Evolutionary conservation across 345 rosid species (phyloP).

Genomic region (Brassica rapa): DNA sequence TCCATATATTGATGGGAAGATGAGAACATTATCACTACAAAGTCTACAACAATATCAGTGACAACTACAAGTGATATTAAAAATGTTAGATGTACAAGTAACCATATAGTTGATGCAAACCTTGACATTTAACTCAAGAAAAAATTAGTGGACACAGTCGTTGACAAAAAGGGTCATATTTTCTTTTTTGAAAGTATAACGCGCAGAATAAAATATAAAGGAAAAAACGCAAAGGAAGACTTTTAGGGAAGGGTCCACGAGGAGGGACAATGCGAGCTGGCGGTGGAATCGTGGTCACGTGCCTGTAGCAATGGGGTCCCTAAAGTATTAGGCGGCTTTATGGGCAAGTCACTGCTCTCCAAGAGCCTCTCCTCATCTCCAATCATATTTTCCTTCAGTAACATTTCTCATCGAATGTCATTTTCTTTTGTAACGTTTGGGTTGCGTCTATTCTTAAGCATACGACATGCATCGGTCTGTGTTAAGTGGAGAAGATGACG

Average conservation of each 20-base stretch:
- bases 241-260: constrained; percentile 29
- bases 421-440: background rate
- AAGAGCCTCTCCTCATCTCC: background rate
- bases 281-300: constrained; percentile 40
- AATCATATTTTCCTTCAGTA: background rate
- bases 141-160: constrained; percentile 1
- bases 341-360: constrained; percentile 2
- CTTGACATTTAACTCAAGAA: background rate
- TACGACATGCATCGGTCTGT: background rate
- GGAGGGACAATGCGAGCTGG: constrained; percentile 39
- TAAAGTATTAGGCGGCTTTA: constrained; percentile 9
- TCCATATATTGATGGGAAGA: background rate
- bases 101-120: constrained; percentile 10
- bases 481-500: background rate
- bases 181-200: background rate
- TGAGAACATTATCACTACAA: background rate
- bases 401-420: background rate
- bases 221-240: constrained; percentile 14
- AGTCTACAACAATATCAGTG: background rate
- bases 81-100: background rate
- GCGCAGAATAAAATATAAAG: background rate
- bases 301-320: constrained; percentile 28
- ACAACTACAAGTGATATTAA: background rate
- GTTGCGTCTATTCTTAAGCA: background rate
- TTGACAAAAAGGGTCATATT: constrained; percentile 1